Percentiles rank a stretch among this genome's conserved stretches.
These are phyloP conservation scores for Mychonastes homosphaera DNA, from an alignment of 139 green algal species.

Conservation along the genomic window DNA sequence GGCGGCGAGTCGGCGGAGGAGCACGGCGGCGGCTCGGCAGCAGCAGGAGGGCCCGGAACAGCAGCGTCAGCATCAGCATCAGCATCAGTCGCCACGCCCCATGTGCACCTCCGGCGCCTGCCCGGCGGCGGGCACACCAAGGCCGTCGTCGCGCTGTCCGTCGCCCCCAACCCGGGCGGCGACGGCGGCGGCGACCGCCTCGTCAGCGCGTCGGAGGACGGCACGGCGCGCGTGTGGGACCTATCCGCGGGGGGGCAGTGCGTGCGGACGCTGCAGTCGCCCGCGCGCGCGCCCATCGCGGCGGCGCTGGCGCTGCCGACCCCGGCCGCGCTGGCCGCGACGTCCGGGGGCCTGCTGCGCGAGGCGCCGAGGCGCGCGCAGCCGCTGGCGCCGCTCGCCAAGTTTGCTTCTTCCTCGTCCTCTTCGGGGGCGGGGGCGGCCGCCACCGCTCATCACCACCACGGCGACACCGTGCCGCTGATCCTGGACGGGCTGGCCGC, in stretches of 20 bases:
- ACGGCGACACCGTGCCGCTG: too few species aligned
- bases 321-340: constrained; percentile 13
- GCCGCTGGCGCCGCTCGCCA: constrained; percentile 51
- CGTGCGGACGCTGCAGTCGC: constrained; percentile 36
- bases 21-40: background rate
- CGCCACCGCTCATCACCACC: too few species aligned
- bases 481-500: too few species aligned
- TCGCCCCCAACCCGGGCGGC: constrained; percentile 47
- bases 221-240: constrained; percentile 63
- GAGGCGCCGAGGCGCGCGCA: constrained; percentile 38
- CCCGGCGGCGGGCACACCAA: constrained; percentile 34
- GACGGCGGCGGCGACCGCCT: background rate
- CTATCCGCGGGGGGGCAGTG: constrained; percentile 54
- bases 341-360: constrained; percentile 6
- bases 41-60: background rate
- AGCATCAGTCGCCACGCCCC: too few species aligned
- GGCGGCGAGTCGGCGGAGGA: background rate
- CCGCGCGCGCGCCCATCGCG: constrained; percentile 44
- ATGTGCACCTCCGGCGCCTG: too few species aligned
- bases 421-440: too few species aligned
- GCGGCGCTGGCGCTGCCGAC: constrained; percentile 37
- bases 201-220: constrained; percentile 39
- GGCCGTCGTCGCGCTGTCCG: constrained; percentile 36
- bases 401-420: too few species aligned
- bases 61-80: background rate